These are phyloP conservation scores for Plasmodium fragile DNA, from an alignment of 169 alveolate genomes.

Conservation along the genomic window DNA sequence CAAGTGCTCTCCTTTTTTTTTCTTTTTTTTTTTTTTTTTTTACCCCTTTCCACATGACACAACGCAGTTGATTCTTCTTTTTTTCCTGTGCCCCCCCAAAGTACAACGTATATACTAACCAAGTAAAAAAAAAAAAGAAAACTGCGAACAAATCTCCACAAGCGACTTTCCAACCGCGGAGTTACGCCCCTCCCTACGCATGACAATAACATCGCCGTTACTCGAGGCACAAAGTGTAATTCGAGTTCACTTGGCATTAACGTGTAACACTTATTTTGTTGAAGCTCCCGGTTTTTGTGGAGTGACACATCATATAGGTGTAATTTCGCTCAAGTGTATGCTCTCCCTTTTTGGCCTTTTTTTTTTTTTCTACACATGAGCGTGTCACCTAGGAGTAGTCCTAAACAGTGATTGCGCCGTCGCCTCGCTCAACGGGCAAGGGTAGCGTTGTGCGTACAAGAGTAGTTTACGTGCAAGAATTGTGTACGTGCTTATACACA, in stretches of 20 bases:
- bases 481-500: not conserved
- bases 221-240: not conserved
- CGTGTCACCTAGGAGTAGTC: not conserved
- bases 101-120: not conserved
- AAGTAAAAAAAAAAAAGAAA: not conserved
- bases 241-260: not conserved
- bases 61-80: not conserved
- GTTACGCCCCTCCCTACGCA: not conserved
- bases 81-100: not conserved
- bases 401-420: not conserved
- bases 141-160: not conserved
- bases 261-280: not conserved
- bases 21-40: not conserved
- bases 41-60: not conserved
- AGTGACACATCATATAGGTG: not conserved
- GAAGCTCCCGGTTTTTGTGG: not conserved
- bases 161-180: not conserved
- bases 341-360: not conserved
- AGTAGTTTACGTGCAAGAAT: not conserved
- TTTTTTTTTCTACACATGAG: not conserved
- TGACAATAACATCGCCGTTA: not conserved
- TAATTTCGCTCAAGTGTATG: not conserved
- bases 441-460: too few species aligned
- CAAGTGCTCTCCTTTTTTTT: not conserved
- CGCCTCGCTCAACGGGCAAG: too few species aligned